These are phyloP conservation scores for Cladosporium sp. DNA, from an alignment of 2,329 filamentous ascomycete genomes.

Conservation along the genomic window DNA sequence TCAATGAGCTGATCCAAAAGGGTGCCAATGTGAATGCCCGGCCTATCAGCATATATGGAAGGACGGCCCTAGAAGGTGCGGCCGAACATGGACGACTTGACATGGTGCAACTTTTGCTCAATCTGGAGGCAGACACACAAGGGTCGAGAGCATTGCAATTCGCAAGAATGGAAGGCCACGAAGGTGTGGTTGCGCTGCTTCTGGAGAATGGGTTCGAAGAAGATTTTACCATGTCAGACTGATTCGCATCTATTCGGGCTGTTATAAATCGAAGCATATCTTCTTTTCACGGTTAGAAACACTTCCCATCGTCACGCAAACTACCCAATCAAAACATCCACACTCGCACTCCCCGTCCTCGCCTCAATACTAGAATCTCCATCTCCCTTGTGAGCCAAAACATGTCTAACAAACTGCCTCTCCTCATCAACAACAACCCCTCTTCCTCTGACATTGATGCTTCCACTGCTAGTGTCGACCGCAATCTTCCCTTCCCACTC, in stretches of 20 bases:
- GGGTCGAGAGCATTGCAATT: not conserved
- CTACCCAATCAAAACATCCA: conserved; percentile 23
- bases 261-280: no score
- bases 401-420: conserved; percentile 24
- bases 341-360: conserved; percentile 25
- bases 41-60: not conserved
- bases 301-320: not conserved
- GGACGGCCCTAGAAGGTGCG: conserved; percentile 2
- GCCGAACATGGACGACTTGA: conserved; percentile 2
- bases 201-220: not conserved
- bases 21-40: not conserved
- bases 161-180: not conserved
- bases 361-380: conserved; percentile 31
- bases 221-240: not conserved
- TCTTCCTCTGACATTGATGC: conserved; percentile 35
- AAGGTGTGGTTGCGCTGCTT: not conserved
- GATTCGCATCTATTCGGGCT: no score
- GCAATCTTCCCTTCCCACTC: conserved; percentile 40
- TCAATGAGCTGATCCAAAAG: not conserved
- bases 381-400: conserved; percentile 38
- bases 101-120: not conserved
- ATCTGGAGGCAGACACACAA: not conserved
- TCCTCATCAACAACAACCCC: conserved; percentile 32
- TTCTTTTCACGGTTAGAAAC: no score
- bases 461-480: conserved; percentile 35